Percentiles rank a stretch among this genome's conserved stretches.
Conservation (phyloP, 2,329 filamentous ascomycete genomes). For the Aureobasidium melanogenum region DNA sequence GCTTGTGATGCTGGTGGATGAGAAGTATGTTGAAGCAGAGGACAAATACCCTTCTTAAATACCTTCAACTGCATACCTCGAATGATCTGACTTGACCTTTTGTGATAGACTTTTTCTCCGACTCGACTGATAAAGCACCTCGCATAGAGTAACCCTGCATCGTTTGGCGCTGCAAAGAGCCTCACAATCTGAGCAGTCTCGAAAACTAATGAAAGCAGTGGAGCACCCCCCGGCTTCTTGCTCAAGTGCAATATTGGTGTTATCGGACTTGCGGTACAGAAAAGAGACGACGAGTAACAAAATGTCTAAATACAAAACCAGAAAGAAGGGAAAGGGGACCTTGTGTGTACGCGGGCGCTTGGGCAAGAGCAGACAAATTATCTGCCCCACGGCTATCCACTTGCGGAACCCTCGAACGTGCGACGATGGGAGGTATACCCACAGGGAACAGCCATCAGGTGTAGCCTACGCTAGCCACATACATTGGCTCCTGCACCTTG, state of each 20-base stretch:
- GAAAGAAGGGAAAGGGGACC: background rate
- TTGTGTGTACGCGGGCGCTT: background rate
- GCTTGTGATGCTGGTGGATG: background rate
- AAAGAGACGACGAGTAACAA: constrained; percentile 4
- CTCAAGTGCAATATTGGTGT: background rate
- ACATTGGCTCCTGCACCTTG: constrained; percentile 1
- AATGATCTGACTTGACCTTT: constrained; percentile 2
- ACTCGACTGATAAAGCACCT: constrained; percentile 11
- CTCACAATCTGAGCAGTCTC: background rate
- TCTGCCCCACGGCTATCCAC: background rate
- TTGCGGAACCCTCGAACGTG: background rate
- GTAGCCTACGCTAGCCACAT: background rate
- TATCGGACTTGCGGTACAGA: background rate
- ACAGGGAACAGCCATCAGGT: background rate
- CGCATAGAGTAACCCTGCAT: constrained; percentile 4
- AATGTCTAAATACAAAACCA: background rate
- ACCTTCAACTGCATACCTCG: background rate
- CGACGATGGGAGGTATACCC: background rate
- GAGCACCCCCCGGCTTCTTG: background rate
- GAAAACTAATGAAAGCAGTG: background rate
- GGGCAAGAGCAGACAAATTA: background rate
- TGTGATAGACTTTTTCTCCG: constrained; percentile 1
- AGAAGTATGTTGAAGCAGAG: background rate
- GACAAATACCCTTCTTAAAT: constrained; percentile 3
- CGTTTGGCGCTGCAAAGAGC: background rate